Base-by-base conservation (phyloP, 495 filamentous ascomycete species). In the Delitschia confertaspora region DNA sequence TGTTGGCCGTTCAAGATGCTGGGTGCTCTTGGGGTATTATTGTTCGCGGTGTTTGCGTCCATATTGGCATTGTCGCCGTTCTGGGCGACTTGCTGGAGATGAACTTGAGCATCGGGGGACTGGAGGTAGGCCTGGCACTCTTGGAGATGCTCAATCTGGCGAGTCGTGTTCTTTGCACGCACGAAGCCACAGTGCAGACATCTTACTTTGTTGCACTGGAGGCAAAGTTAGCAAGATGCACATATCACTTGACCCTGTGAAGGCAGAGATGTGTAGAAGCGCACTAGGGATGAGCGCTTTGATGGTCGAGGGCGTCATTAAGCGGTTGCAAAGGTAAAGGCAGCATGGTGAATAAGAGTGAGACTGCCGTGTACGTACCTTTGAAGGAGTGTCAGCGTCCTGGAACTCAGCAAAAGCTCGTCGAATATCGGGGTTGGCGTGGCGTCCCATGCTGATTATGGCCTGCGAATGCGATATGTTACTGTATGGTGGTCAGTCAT, bases 91-190 rank as follows among this genome's bases (percentile, higher is more conserved):
- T 38, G 20, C 40, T 59, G 40, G 32, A 51, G 20, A 23, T 58
- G 46, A 9, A 49, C 45, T 35, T 60, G 60, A 4, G 59, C 62
- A 23, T 64, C 62, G n/a, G 58, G 36, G 13, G 59, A 62, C 26
- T 23, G 27, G 17, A 64, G 62, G 55, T 64, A 67, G 11, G 47
- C 49, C 23, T 53, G 42, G 48, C 64, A 67, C 33, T 45, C 40
- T 30, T 60, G 55, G 11, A 67, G 56, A 36, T 67, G 64, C 39
- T 67, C 64, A 40, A 60, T 61, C 47, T 67, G 64, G 39, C 64
- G 60, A 0, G 64, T 67, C 3, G 61, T 62, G 49, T 67, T 67
- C 56, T 67, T 67, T 22, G 64, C 64, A 31, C 64, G 60, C 23
- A 59, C 52, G 41, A 53, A 65, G 25, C 64, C 64, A 47, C 64